These are phyloP conservation scores for Nicotiana rustica DNA, from an alignment of 305 asterid genomes.

Conservation along the genomic window DNA sequence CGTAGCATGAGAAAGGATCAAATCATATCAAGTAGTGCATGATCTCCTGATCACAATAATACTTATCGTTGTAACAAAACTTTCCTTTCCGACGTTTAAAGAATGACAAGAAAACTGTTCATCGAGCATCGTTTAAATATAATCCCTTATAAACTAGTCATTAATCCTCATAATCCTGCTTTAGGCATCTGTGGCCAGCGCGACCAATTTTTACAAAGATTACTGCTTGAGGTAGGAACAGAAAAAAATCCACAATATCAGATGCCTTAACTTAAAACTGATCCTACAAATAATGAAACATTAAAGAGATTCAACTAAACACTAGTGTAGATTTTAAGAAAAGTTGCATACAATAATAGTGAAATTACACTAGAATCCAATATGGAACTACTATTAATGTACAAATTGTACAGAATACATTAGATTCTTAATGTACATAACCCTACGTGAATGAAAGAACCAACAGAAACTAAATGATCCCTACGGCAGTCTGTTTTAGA, in stretches of 20 bases:
- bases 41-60: background rate
- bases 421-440: background rate
- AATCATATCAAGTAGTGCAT: background rate
- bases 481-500: background rate
- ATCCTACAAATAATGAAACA: background rate
- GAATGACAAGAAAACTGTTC: too few relatives aligned
- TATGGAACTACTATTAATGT: slow-evolving; percentile 24
- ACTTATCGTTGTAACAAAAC: background rate
- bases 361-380: slow-evolving; percentile 24
- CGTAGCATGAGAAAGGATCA: background rate
- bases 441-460: slow-evolving; percentile 12
- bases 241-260: too few relatives aligned
- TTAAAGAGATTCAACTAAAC: slow-evolving; percentile 18
- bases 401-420: slow-evolving; percentile 21
- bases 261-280: too few relatives aligned
- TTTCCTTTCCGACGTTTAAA: too few relatives aligned
- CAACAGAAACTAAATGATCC: background rate
- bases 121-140: too few relatives aligned
- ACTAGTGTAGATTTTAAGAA: background rate
- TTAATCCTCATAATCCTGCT: too few relatives aligned
- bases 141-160: too few relatives aligned
- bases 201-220: too few relatives aligned
- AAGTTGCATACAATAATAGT: background rate
- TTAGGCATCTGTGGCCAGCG: too few relatives aligned
- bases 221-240: background rate